Base-by-base conservation (phyloP, 257 asterid genomes). In the Capsicum rhomboideum region DNA sequence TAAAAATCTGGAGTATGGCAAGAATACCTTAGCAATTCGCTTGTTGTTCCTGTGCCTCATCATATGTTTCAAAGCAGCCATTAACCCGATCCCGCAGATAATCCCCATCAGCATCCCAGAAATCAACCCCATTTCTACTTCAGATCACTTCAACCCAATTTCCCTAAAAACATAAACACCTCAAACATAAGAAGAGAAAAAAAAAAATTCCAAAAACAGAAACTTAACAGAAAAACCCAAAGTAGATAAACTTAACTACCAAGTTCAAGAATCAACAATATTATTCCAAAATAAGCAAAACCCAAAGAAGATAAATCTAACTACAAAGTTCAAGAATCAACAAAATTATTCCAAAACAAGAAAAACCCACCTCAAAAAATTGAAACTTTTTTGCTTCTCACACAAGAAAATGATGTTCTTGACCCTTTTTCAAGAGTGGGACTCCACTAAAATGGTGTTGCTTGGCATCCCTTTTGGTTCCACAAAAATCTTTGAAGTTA, bases 41-140 rank as follows among this genome's bases (percentile, higher is more conserved):
- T 92, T 90, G 63, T 88, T 90, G 93, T 94, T 90, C 79, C 99
- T 92, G 79, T 93, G 79, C 56, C 71, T 87, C 95, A 91, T 97
- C 99, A 97, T 93, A 64, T 92, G 90, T 85, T 84, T 90, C 98
- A 96, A 96, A 18, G 93, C 97, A 34, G 94, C 95, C 99, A 97
- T 93, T 85, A 95, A 83, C 61, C 89, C 97, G 90, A 97, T 91
- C 91, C 99, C 99, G 26, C 88, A 89, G 82, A 94, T 29, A 87
- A 92, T 92, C 86, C 98, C 98, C 97, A 89, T 90, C 91, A 94
- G 82, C 81, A 94, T 87, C 84, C 98, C 98, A 82, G 99, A 90
- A 79, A 94, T 85, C 89, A 96, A 89, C 84, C 99, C 98, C 99
- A 96, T 96, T 84, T 85, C 85, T 6, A 29, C 31, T 55, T 84